Conservation (phyloP, 2,329 filamentous ascomycete species). For the Pseudogymnoascus sp. region DNA sequence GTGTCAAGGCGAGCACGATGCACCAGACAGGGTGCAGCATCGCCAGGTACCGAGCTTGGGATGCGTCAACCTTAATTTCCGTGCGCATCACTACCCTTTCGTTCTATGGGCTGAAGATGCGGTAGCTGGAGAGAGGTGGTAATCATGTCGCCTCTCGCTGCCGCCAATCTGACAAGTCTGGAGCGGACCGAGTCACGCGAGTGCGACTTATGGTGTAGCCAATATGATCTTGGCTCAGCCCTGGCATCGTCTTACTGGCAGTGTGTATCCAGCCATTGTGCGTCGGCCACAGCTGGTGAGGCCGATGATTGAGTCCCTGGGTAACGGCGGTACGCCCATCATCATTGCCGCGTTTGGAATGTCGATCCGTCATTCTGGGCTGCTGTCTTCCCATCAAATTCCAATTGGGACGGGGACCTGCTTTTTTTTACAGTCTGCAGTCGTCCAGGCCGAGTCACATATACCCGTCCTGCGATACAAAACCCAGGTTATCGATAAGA, state of each 20-base stretch:
- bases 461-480: background rate
- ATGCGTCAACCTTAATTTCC: constrained; percentile 4
- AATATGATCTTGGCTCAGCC: background rate
- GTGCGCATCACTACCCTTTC: background rate
- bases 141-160: background rate
- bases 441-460: constrained; percentile 4
- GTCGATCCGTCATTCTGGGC: background rate
- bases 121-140: background rate
- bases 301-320: background rate
- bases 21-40: background rate
- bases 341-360: constrained; percentile 2
- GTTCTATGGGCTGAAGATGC: background rate
- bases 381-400: background rate
- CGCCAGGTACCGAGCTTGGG: background rate
- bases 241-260: background rate
- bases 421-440: background rate
- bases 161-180: constrained; percentile 1
- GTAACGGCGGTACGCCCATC: background rate
- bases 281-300: background rate
- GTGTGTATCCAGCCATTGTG: background rate
- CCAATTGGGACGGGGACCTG: constrained; percentile 2
- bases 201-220: constrained; percentile 6
- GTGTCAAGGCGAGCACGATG: background rate
- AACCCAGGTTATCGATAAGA: background rate
- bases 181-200: constrained; percentile 3